phyloP scores from a whole-genome alignment of 129 eudicot species.

The Tanacetum coccineum region DNA sequence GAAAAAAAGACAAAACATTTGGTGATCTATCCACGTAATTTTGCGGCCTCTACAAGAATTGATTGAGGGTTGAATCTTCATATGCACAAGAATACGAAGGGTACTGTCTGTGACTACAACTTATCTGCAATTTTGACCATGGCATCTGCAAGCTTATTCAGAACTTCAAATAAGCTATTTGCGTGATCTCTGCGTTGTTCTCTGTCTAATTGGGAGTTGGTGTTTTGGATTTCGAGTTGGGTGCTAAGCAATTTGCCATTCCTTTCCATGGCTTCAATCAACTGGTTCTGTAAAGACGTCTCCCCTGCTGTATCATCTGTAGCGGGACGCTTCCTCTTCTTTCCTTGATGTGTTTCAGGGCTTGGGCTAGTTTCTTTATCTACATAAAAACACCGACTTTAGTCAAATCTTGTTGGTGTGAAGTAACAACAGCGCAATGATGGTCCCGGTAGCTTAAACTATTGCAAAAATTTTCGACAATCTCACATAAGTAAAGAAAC shows the following conservation, averaged over 20 bases:
- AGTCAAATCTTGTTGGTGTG: background rate
- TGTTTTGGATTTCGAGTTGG: slow-evolving; percentile 78
- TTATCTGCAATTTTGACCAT: slow-evolving; percentile 89
- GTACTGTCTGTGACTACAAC: slow-evolving; percentile 38
- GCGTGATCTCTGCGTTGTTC: slow-evolving; percentile 67
- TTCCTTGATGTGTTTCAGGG: slow-evolving; percentile 38
- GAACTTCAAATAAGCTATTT: slow-evolving; percentile 56
- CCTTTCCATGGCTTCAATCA: slow-evolving; percentile 66
- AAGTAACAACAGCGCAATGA: no score
- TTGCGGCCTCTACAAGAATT: slow-evolving; percentile 14
- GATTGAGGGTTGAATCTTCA: background rate
- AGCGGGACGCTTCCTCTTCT: slow-evolving; percentile 49
- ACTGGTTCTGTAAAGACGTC: slow-evolving; percentile 34
- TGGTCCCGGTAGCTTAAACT: no score
- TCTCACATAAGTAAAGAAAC: background rate
- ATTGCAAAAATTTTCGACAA: background rate
- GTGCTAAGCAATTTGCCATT: slow-evolving; percentile 63
- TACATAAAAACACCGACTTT: slow-evolving; percentile 9
- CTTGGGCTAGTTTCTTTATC: slow-evolving; percentile 32
- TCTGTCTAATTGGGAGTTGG: slow-evolving; percentile 57
- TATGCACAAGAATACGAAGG: slow-evolving; percentile 29
- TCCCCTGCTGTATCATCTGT: slow-evolving; percentile 30
- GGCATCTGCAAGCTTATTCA: slow-evolving; percentile 86
- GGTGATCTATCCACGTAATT: slow-evolving; percentile 14
- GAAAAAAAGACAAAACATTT: background rate